phyloP scores from a whole-genome alignment of 2,329 filamentous ascomycete species.

The Ascochyta koolunga region DNA sequence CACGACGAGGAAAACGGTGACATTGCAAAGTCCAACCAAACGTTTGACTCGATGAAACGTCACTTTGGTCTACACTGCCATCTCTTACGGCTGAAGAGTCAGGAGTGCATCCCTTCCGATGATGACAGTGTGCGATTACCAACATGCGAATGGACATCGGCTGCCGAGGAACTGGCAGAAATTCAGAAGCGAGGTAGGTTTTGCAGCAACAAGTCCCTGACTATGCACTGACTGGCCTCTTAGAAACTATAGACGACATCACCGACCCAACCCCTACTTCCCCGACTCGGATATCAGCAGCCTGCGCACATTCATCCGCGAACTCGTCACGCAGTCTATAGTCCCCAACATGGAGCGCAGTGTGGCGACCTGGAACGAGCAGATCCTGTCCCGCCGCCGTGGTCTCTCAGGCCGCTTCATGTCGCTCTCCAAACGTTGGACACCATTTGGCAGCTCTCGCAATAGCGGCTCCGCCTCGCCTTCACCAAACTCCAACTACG shows the following conservation, averaged over 20 bases:
- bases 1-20: constrained; percentile 97
- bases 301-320: constrained; percentile 87
- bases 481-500: constrained; percentile 72
- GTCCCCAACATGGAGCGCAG: constrained; percentile 95
- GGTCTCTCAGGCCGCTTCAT: constrained; percentile 94
- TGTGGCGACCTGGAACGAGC: constrained; percentile 93
- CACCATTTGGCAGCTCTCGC: constrained; percentile 76
- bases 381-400: constrained; percentile 86
- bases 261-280: constrained; percentile 78
- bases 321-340: constrained; percentile 94
- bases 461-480: constrained; percentile 58
- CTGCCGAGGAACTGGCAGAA: constrained; percentile 79
- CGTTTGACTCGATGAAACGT: constrained; percentile 99
- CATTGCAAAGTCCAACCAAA: constrained; percentile 82
- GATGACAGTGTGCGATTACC: constrained; percentile 87
- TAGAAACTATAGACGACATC: constrained; percentile 71
- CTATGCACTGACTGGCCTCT: background rate
- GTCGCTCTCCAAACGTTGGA: constrained; percentile 89
- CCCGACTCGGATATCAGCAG: constrained; percentile 92
- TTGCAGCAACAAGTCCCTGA: constrained; percentile 12
- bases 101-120: constrained; percentile 84
- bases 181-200: constrained; percentile 66
- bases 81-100: constrained; percentile 81
- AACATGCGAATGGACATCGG: constrained; percentile 85
- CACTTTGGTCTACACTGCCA: constrained; percentile 96